These are phyloP conservation scores for Colletotrichum destructivum DNA, from an alignment of 2,329 filamentous ascomycete species.

Conservation along the genomic window DNA sequence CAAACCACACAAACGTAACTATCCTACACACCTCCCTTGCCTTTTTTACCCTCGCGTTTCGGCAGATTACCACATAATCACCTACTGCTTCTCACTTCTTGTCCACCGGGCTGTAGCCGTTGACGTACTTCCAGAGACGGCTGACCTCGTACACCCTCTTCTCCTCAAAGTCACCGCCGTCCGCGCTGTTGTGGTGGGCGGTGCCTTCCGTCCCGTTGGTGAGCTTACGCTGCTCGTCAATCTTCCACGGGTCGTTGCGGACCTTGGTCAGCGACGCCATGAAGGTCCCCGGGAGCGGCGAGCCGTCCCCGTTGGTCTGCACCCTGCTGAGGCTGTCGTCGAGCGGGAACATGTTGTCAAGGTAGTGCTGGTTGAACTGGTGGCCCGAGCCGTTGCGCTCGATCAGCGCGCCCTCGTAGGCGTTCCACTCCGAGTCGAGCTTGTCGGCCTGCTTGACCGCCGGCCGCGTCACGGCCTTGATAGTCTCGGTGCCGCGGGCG, in stretches of 20 bases:
- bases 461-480: not conserved
- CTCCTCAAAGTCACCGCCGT: conserved; percentile 20
- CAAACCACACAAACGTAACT: too few relatives aligned
- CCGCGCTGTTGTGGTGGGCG: not conserved
- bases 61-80: too few relatives aligned
- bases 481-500: not conserved
- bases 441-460: conserved; percentile 15
- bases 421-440: conserved; percentile 43
- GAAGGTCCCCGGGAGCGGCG: conserved; percentile 14
- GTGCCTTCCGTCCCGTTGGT: conserved; percentile 1
- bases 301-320: conserved; percentile 13
- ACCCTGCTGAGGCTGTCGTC: conserved; percentile 10
- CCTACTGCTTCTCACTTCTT: not conserved
- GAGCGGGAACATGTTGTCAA: conserved; percentile 72
- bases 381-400: conserved; percentile 70
- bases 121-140: conserved; percentile 36
- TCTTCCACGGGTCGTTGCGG: conserved; percentile 31
- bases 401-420: conserved; percentile 69
- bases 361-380: conserved; percentile 73
- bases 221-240: conserved; percentile 16
- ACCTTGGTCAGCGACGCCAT: conserved; percentile 16
- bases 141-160: conserved; percentile 33
- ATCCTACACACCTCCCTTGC: not conserved
- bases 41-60: too few relatives aligned
- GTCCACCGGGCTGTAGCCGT: conserved; percentile 7